phyloP scores from a whole-genome alignment of 2,329 filamentous ascomycete species.

The Fusarium gaditjirri region DNA sequence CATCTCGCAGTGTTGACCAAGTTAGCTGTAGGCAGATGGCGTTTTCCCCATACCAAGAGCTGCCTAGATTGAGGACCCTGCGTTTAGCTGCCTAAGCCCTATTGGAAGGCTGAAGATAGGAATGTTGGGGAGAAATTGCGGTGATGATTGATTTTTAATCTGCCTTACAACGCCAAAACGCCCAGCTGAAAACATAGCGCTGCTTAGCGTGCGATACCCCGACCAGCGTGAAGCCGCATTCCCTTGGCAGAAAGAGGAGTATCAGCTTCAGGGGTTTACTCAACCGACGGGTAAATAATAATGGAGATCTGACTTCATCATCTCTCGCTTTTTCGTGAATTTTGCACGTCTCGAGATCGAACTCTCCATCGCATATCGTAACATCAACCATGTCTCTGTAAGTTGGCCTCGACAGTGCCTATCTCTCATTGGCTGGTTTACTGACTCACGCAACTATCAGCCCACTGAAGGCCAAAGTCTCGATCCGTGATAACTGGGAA shows the following conservation, averaged over 20 bases:
- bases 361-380: neutral
- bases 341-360: neutral
- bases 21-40: neutral
- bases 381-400: constrained; percentile 8
- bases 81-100: neutral
- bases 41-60: neutral
- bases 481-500: constrained; percentile 57
- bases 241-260: neutral
- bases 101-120: neutral
- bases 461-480: constrained; percentile 55
- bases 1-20: neutral
- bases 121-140: constrained; percentile 6
- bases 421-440: neutral
- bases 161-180: constrained; percentile 32
- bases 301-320: neutral
- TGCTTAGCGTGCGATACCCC: constrained; percentile 21
- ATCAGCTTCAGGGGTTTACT: constrained; percentile 6
- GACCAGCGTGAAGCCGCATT: neutral
- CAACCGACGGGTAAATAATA: neutral
- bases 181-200: constrained; percentile 42
- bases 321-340: neutral
- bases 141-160: constrained; percentile 9
- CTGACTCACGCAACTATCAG: constrained; percentile 41
- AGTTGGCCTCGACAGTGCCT: neutral
- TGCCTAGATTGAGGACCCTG: neutral